Evolutionary conservation across 2,329 filamentous ascomycete species (phyloP).

Genomic region (Botryotinia calthae): DNA sequence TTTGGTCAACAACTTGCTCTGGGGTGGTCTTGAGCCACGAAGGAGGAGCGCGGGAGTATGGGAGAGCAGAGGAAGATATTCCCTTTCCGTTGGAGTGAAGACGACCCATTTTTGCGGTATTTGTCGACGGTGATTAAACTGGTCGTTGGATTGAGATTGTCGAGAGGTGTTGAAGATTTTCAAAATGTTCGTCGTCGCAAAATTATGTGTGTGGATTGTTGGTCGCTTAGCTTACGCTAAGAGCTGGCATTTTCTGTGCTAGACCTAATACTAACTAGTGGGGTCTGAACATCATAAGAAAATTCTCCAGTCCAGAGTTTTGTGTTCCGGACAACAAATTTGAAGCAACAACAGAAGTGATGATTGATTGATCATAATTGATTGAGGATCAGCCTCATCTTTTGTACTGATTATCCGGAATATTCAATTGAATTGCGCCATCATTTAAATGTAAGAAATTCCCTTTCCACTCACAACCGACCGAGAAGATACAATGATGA

Average conservation of each 20-base stretch:
- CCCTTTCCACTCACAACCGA: neutral
- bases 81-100: conserved; percentile 99
- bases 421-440: neutral
- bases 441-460: conserved; percentile 12
- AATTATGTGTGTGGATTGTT: conserved; percentile 6
- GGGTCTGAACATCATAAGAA: neutral
- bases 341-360: neutral
- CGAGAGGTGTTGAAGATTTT: conserved; percentile 16
- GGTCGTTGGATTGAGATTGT: conserved; percentile 21
- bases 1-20: conserved; percentile 98
- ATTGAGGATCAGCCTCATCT: neutral
- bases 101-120: conserved; percentile 73
- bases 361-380: neutral
- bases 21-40: conserved; percentile 99
- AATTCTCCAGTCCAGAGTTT: neutral
- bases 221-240: conserved; percentile 18
- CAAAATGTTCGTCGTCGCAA: conserved; percentile 18
- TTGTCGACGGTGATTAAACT: conserved; percentile 26
- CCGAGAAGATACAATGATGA: conserved; percentile 61
- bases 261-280: neutral
- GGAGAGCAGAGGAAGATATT: conserved; percentile 92
- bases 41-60: conserved; percentile 90
- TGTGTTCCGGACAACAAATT: neutral
- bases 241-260: neutral
- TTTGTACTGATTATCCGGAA: neutral